Evolutionary conservation across 352 stramenopile genomes (phyloP), one percentile per base, ranked within the genome.

Genomic region (Phytophthora parvispora): DNA sequence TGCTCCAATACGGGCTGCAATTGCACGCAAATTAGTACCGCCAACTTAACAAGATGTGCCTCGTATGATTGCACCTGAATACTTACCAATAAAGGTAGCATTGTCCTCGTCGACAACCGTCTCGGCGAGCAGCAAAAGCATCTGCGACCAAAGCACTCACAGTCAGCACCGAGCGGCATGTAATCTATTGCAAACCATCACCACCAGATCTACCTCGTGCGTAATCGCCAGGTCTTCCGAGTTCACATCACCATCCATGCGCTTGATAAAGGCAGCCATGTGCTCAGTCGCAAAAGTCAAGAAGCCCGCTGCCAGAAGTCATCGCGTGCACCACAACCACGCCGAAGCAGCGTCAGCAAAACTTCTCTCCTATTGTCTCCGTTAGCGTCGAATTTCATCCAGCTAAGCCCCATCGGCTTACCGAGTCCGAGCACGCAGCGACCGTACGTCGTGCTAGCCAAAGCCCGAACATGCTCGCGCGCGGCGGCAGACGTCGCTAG

Each of bases 91-190:
- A 49, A 90, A 93, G 7, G 83, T 92, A 31, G 87, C 82, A 66
- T 96, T 94, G 76, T 96, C 86, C 74, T 94, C 86, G 69, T 96
- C 86, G 13, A 80, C 64, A n/a, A 92, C 64, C 12, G 77, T 81
- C 34, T 83, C 72, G 7, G 89, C 80, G 9, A 94, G 76, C 8
- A 77, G 60, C 40, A 62, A 36, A 28, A 80, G 38, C 31, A 78
- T 67, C 32, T 67, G 36, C 4, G 12, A 36, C 16, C 27, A 48
- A 8, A 29, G 45, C 16, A 15, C 2, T 31, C n/a, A 10, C 18
- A n/a, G 25, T 55, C 48, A 45, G 25, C 15, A 38, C 13, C 24
- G 6, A 36, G 24, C 16, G 20, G 10, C n/a, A 16, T 16, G 20
- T 5, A 6, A 5, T 12, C 20, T 29, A 6, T 4, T 47, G 43